phyloP scores from a whole-genome alignment of 805 yeast species.

The Saccharomycopsis amapae region DNA sequence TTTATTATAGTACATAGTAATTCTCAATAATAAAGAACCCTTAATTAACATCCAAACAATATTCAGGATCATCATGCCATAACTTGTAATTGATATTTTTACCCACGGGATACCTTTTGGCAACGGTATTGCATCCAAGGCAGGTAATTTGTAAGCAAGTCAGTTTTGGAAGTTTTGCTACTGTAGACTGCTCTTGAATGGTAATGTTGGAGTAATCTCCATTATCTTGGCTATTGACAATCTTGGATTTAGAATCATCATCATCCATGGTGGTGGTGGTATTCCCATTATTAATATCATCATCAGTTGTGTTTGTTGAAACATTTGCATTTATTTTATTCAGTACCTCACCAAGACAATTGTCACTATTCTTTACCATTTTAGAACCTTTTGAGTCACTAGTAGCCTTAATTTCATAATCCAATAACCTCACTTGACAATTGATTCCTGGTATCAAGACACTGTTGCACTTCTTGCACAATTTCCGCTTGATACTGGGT shows the following conservation, averaged over 20 bases:
- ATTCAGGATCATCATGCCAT: neutral
- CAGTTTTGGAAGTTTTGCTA: neutral
- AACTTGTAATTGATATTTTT: constrained; percentile 1
- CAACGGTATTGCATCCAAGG: constrained; percentile 3
- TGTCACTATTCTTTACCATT: neutral
- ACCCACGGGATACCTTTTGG: constrained; percentile 12
- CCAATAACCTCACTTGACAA: constrained; percentile 2
- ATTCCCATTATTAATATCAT: too few relatives aligned
- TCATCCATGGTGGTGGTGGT: too few relatives aligned
- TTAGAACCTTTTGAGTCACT: neutral
- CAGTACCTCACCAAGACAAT: neutral
- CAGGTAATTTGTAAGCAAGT: constrained; percentile 7
- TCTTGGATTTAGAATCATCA: too few relatives aligned
- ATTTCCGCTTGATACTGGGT: constrained; percentile 14
- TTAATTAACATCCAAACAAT: constrained; percentile 2
- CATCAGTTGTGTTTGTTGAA: too few relatives aligned
- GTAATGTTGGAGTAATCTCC: too few relatives aligned
- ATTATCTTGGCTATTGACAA: too few relatives aligned
- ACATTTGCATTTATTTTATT: too few relatives aligned
- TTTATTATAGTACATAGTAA: too few relatives aligned
- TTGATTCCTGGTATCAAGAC: constrained; percentile 14
- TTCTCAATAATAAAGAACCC: too few relatives aligned
- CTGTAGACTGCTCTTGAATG: neutral
- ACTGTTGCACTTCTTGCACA: constrained; percentile 16
- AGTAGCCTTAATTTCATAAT: neutral